These are phyloP conservation scores for Rhizoclosmatium sp. DNA, from an alignment of 192 early-diverging fungal genomes.

Conservation along the genomic window DNA sequence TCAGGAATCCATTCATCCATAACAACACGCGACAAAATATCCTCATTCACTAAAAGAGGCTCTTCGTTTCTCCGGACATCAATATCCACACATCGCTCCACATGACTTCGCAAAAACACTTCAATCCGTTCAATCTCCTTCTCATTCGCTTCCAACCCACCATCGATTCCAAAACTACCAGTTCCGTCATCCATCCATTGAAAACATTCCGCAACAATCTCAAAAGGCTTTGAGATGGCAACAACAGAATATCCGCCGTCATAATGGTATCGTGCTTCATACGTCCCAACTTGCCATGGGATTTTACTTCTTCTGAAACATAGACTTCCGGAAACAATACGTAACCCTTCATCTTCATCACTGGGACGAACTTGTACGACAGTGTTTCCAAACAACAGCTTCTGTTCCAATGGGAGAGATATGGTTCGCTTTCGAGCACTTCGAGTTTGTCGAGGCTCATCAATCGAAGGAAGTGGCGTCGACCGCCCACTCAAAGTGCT, in stretches of 20 bases:
- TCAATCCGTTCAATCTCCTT: constrained; percentile 31
- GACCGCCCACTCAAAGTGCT: too few species aligned
- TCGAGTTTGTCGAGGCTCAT: constrained; percentile 40
- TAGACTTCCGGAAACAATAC: constrained; percentile 59
- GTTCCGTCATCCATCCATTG: constrained; percentile 32
- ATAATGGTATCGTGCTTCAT: constrained; percentile 92
- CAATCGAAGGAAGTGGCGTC: constrained; percentile 11
- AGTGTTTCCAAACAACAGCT: constrained; percentile 41
- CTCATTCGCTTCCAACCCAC: not conserved
- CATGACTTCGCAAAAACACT: constrained; percentile 21
- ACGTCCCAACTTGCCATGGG: constrained; percentile 88
- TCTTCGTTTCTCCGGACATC: constrained; percentile 33
- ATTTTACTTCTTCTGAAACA: constrained; percentile 72
- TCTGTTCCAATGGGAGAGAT: not conserved
- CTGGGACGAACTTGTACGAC: constrained; percentile 19
- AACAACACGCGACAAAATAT: constrained; percentile 38
- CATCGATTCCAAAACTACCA: not conserved
- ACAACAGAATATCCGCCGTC: constrained; percentile 87
- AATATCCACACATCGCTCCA: constrained; percentile 46
- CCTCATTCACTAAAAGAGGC: constrained; percentile 34
- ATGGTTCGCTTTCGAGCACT: not conserved
- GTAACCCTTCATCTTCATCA: constrained; percentile 34
- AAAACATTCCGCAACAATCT: constrained; percentile 62
- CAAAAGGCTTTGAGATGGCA: constrained; percentile 77
- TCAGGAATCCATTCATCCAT: constrained; percentile 39